Base-by-base conservation (phyloP, 2,329 filamentous ascomycete genomes). In the Phialemonium atrogriseum region DNA sequence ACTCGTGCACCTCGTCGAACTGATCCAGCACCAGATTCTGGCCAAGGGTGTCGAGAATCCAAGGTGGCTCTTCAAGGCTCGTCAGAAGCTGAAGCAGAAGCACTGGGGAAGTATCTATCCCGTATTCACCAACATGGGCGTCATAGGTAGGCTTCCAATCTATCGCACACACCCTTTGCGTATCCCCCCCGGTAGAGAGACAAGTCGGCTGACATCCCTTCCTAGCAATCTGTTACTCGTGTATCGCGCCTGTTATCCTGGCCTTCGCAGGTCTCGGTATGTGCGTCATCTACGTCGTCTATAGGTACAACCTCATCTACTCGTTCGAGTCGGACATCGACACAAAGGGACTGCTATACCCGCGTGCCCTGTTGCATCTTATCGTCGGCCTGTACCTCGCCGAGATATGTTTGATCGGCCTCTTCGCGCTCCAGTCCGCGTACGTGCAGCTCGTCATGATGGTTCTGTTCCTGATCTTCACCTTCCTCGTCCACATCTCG, bases 331-430 rank as follows among this genome's bases (percentile, higher is more conserved):
- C 81, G 10, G 66, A 77, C 39, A 77, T 94, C 41, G 88, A 96
- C 51, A 94, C 87, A 28, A 85, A 85, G 48, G 89, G 91, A 29
- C 76, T 89, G 14, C 78, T 86, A 48, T 96, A 94, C 51, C 82
- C 86, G 2, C 82, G 85, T 15, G 88, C 85, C 5, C 69, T 96
- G 25, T 85, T 94, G 63, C 88, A 96, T 39, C 71, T 91, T 19
- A 75, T 89, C 25, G 74, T 79, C 3, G 86, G 87, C 32, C 67
- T 91, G 28, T 94, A 94, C 56, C 62, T 94, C 10, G 74, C 80
- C 1, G 78, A 89, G 46, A 59, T 88, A 34, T 88, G 83, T 54
- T 63, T 94, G 45, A 75, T 93, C 40, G 86, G 86, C 32, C 70
- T 94, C 22, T 91, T 94, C 50, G 75, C 73, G 25, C 75, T 89